phyloP scores from a whole-genome alignment of 2,329 filamentous ascomycete genomes.

The Orbilia blumenaviensis region DNA sequence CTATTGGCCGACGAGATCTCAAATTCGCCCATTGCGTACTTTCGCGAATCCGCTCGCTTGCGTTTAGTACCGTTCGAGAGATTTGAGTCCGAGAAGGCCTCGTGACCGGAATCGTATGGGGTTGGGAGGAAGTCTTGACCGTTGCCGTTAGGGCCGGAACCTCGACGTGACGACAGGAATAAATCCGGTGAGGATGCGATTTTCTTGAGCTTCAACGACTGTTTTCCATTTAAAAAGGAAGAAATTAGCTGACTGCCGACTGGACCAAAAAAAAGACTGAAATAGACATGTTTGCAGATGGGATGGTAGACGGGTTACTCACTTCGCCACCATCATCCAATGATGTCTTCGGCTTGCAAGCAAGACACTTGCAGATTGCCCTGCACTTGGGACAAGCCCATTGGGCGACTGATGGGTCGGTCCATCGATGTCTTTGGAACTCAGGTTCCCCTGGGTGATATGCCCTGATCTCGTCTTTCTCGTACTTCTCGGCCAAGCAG shows the following conservation, averaged over 20 bases:
- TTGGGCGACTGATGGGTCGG: slow-evolving; percentile 29
- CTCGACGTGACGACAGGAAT: slow-evolving; percentile 29
- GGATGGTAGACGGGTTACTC: slow-evolving; percentile 2
- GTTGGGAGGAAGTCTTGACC: slow-evolving; percentile 47
- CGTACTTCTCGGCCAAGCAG: slow-evolving; percentile 50
- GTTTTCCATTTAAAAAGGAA: not conserved
- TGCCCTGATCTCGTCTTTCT: slow-evolving; percentile 39
- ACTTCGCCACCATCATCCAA: slow-evolving; percentile 45
- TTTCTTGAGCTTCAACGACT: slow-evolving; percentile 46
- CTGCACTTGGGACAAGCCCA: slow-evolving; percentile 51
- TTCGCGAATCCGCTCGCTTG: slow-evolving; percentile 48
- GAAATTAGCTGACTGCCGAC: slow-evolving; percentile 5
- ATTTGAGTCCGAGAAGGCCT: slow-evolving; percentile 51
- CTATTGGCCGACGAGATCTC: slow-evolving; percentile 18
- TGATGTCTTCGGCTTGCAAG: slow-evolving; percentile 48
- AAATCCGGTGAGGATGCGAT: slow-evolving; percentile 48
- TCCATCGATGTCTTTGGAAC: slow-evolving; percentile 46
- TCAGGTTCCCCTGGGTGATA: slow-evolving; percentile 48
- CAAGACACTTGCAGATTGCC: slow-evolving; percentile 45
- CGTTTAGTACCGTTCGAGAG: slow-evolving; percentile 50
- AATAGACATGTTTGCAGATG: not conserved
- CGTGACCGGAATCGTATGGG: slow-evolving; percentile 49
- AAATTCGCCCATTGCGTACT: slow-evolving; percentile 49
- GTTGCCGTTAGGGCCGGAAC: slow-evolving; percentile 42
- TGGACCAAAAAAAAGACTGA: too few species aligned